phyloP scores from a whole-genome alignment of 2,329 filamentous ascomycete genomes.

The Hymenoscyphus scutula region DNA sequence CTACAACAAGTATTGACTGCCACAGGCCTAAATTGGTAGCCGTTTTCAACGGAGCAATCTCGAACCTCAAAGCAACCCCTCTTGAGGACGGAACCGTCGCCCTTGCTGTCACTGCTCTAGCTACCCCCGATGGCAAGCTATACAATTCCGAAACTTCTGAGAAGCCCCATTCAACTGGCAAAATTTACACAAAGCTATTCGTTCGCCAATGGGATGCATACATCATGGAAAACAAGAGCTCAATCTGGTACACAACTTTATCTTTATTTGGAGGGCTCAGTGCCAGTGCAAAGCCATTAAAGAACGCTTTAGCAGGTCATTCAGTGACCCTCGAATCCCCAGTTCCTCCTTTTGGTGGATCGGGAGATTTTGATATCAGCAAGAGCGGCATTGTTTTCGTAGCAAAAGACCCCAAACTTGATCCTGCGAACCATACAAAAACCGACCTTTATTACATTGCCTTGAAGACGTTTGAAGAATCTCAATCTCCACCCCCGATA shows the following conservation, averaged over 20 bases:
- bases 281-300: constrained; percentile 46
- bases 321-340: constrained; percentile 57
- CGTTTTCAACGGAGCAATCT: constrained; percentile 51
- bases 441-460: constrained; percentile 75
- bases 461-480: constrained; percentile 57
- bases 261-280: constrained; percentile 37
- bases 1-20: constrained; percentile 11
- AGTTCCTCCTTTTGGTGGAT: constrained; percentile 74
- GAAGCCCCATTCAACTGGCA: constrained; percentile 61
- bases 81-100: constrained; percentile 50
- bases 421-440: constrained; percentile 74
- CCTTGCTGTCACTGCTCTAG: constrained; percentile 60
- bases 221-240: constrained; percentile 63
- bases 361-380: constrained; percentile 76
- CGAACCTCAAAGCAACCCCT: constrained; percentile 57
- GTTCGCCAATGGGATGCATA: constrained; percentile 85
- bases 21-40: constrained; percentile 45
- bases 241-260: constrained; percentile 71
- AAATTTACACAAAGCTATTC: constrained; percentile 72
- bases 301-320: constrained; percentile 58
- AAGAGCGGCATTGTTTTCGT: constrained; percentile 66
- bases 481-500: constrained; percentile 49
- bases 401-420: constrained; percentile 55
- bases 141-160: constrained; percentile 62
- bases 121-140: constrained; percentile 66